Base-by-base conservation (phyloP, 148 eudicot genomes). In the Chenopodium quinoa region DNA sequence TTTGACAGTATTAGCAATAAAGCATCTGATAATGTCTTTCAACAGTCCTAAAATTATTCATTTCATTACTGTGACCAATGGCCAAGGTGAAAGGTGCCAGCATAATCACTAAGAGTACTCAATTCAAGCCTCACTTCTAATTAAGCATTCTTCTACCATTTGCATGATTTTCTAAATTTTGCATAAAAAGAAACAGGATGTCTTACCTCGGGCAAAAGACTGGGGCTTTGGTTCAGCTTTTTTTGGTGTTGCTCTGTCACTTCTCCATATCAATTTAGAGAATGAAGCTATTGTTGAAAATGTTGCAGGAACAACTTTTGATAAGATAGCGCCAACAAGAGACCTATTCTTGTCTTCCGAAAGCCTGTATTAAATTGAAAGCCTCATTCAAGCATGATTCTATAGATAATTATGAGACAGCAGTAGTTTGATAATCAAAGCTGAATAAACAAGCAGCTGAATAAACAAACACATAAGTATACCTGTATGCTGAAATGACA, bases 401-500 rank as follows among this genome's bases (percentile, higher is more conserved):
- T 6, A 25, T 77, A 73, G 72, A 68, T 68, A 72, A 44, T 17
- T 23, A 25, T 22, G 23, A 47, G 7, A 70, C 23, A 17, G 37
- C 9, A 22, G 68, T 60, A 44, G 62, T 66, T 27, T 6, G 37
- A 78, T 62, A 22, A 75, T 77, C 40, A 62, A 47, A 19, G 32
- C 32, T 63, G 9, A 22, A 82, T 64, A 54, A 52, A 37, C 25
- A 40, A 62, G 70, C 44, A 52, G 27, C 46, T 62, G 7, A 22
- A 82, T 63, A 52, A 50, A 34, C 37, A 37, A 60, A 60, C 40
- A 54, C 25, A 48, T 1, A 31, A 75, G 19, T 7, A 66, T 80
- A 84, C 99, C 99, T 92, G 92, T 89, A 93, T 22, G 97, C 99
- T 73, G 99, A 95, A 84, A 95, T 92, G 74, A 90, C 99, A 76